Evolutionary conservation across 768 basidiomycete species (phyloP), one percentile per base, ranked within the genome.

Genomic region (Strobilomyces echinocephalus): DNA sequence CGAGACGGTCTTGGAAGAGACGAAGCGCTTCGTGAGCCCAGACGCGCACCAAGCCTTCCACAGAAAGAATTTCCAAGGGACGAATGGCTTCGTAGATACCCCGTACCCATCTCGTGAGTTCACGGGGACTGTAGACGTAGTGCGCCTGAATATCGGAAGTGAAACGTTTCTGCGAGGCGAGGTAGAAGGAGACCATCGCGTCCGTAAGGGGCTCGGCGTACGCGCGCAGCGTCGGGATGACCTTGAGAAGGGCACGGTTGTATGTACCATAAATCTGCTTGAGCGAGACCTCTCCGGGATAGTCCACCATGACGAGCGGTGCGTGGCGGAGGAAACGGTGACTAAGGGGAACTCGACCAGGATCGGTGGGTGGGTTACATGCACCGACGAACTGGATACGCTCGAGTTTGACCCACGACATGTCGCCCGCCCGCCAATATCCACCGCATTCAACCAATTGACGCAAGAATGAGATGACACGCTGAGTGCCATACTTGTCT

Each of bases 311-410:
- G 65, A 99, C 81, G 21, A 99, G 77, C 0, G 97, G 97, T 0
- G 95, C 94, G 70, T 98, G 97, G 10, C 97, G 89, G 43, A 99
- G 79, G 84, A 99, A 99, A 54, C 97, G 86, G 69, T 97, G 94
- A 55, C 84, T 95, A 54, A 99, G 85, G 31, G 95, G 95, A n/a
- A 98, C 95, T 70, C 97, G 93, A 53, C 97, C 97, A 43, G 97
- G 95, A 73, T 99, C 97, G 16, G 97, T 98, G 4, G 97, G 97
- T 24, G 97, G 97, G 67, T 99, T 99, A 72, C 97, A 99, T 47
- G 97, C 97, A 46, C 97, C 97, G 42, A 99, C 97, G 66, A 99
- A 98, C 70, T 99, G 97, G 56, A 99, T 97, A n/a, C 97, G 84
- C 69, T 98, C 97, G 49, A 99, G 78, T 64, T 87, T 91, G 61